phyloP scores from a whole-genome alignment of 1,139 yeast species.

The Magnusiomyces tetraspermus region DNA sequence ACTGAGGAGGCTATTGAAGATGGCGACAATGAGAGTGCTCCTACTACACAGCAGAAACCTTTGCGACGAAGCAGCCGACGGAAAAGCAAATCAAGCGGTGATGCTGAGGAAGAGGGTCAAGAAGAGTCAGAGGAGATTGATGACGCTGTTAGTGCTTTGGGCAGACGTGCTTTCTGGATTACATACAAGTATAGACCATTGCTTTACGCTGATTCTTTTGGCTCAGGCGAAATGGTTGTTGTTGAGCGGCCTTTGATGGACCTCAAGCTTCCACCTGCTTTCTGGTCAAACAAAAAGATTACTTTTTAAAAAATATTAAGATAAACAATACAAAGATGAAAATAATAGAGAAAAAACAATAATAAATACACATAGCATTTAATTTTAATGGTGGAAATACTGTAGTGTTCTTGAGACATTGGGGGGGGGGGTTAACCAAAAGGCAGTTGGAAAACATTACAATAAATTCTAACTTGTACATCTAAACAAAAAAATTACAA shows the following conservation, averaged over 20 bases:
- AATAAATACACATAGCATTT: not conserved
- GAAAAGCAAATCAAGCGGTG: not conserved
- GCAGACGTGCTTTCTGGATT: conserved; percentile 51
- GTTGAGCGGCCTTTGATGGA: conserved; percentile 69
- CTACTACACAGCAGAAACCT: not conserved
- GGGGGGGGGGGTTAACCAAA: no score
- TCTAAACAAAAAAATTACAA: not conserved
- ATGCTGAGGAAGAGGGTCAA: no score
- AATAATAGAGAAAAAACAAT: not conserved
- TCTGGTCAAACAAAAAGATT: not conserved
- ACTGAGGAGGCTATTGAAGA: conserved; percentile 30
- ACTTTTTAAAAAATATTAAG: not conserved
- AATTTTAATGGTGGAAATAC: no score
- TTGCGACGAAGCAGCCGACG: not conserved
- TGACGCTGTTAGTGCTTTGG: conserved; percentile 24
- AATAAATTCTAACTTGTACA: no score
- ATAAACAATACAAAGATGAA: not conserved
- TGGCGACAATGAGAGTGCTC: not conserved
- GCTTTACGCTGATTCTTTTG: conserved; percentile 51
- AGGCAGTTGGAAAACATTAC: no score
- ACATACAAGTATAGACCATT: conserved; percentile 72
- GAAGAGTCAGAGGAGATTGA: no score
- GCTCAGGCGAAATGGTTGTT: conserved; percentile 52
- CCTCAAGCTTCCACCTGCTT: conserved; percentile 31
- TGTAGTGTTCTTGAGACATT: no score